These are phyloP conservation scores for Jaltomata sinuosa DNA, from an alignment of 257 asterid species.

Conservation along the genomic window DNA sequence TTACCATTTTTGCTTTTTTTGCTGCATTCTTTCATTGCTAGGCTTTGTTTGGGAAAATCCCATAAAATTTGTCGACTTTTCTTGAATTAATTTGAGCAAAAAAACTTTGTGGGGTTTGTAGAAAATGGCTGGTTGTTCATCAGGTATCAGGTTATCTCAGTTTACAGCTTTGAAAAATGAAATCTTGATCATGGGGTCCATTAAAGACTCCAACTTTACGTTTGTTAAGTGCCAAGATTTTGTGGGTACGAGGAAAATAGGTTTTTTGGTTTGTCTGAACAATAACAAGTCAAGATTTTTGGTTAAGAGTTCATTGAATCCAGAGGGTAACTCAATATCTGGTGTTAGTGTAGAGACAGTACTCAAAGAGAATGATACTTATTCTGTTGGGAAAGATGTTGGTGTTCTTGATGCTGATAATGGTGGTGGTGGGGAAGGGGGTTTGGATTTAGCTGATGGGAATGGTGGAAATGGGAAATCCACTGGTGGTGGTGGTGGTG, in stretches of 20 bases:
- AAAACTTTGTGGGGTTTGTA: not conserved
- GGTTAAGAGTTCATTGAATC: conserved; percentile 32
- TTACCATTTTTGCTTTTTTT: not conserved
- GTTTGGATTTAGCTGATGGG: conserved; percentile 11
- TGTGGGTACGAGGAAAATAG: conserved; percentile 8
- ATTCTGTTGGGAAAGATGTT: conserved; percentile 22
- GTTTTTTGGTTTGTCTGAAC: conserved; percentile 10
- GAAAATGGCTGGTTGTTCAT: conserved; percentile 53
- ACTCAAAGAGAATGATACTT: conserved; percentile 12
- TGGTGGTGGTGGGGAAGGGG: conserved; percentile 25
- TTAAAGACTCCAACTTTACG: conserved; percentile 13
- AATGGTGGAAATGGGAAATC: conserved; percentile 54
- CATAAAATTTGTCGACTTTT: conserved; percentile 36
- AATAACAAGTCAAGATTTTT: conserved; percentile 21
- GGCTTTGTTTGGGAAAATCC: not conserved
- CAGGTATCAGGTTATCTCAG: conserved; percentile 33
- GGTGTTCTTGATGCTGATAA: conserved; percentile 10
- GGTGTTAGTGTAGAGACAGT: conserved; percentile 16
- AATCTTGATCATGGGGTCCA: conserved; percentile 7
- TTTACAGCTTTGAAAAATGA: conserved; percentile 31
- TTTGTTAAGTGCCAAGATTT: conserved; percentile 11
- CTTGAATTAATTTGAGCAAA: not conserved
- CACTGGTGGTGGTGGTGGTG: conserved; percentile 35
- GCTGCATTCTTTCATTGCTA: not conserved
- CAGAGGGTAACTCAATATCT: conserved; percentile 32